These are phyloP conservation scores for Graphilbum ipis-grandicollis DNA, from an alignment of 2,329 filamentous ascomycete genomes.

Conservation along the genomic window DNA sequence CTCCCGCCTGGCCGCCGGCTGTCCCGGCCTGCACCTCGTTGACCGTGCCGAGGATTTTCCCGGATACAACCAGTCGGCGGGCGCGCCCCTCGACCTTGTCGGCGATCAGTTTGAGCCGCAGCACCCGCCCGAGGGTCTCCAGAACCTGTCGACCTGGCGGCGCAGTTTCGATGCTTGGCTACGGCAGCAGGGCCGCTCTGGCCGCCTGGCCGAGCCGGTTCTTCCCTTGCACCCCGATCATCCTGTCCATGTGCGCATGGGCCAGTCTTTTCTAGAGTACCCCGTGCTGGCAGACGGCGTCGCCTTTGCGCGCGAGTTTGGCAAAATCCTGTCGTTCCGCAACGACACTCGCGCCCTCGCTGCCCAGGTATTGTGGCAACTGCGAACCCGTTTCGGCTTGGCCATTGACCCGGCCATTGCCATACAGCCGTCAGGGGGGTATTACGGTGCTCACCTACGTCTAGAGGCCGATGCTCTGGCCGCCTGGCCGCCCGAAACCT, in stretches of 20 bases:
- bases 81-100: constrained; percentile 9
- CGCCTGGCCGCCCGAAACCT: constrained; percentile 14
- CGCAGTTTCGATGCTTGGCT: constrained; percentile 14
- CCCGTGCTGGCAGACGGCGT: constrained; percentile 18
- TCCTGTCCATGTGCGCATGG: constrained; percentile 14
- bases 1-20: constrained; percentile 11
- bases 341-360: constrained; percentile 14
- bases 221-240: not conserved
- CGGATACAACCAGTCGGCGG: constrained; percentile 8
- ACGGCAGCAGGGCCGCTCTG: constrained; percentile 7
- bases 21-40: constrained; percentile 14
- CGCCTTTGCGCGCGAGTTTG: constrained; percentile 16
- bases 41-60: constrained; percentile 14
- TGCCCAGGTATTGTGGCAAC: constrained; percentile 12
- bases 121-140: constrained; percentile 12
- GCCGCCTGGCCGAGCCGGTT: not conserved
- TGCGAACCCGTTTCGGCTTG: constrained; percentile 9
- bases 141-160: constrained; percentile 13
- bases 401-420: constrained; percentile 11
- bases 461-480: constrained; percentile 15
- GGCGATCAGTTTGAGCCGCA: constrained; percentile 16
- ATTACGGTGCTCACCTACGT: constrained; percentile 16
- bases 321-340: constrained; percentile 17
- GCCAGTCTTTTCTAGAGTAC: constrained; percentile 20
- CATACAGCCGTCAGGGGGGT: constrained; percentile 11